These are phyloP conservation scores for Gossypium bickii DNA, from an alignment of 345 rosid species.

Conservation along the genomic window DNA sequence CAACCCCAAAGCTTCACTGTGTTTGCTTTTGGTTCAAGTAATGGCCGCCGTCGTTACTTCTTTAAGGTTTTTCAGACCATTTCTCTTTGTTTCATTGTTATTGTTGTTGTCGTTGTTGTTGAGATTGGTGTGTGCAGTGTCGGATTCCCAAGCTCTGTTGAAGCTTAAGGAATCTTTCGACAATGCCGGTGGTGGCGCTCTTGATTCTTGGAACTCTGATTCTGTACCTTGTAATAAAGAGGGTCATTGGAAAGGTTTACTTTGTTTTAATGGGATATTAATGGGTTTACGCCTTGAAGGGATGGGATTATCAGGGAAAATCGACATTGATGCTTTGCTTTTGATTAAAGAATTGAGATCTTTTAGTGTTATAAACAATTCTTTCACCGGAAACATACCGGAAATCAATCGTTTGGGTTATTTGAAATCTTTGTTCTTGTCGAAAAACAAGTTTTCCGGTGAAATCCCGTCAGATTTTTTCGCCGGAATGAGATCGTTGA, in stretches of 20 bases:
- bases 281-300: conserved; percentile 49
- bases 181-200: conserved; percentile 33
- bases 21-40: conserved; percentile 28
- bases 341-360: conserved; percentile 38
- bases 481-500: conserved; percentile 39
- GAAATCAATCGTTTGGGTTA: conserved; percentile 51
- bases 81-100: conserved; percentile 29
- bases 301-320: conserved; percentile 60
- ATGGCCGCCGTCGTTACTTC: conserved; percentile 47
- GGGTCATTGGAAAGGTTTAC: conserved; percentile 47
- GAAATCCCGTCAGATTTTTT: conserved; percentile 49
- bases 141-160: conserved; percentile 57
- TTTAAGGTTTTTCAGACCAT: conserved; percentile 40
- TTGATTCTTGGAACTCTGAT: conserved; percentile 55
- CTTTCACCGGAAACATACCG: conserved; percentile 58
- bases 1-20: conserved; percentile 11
- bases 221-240: conserved; percentile 44
- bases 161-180: conserved; percentile 52
- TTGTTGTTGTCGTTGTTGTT: neutral
- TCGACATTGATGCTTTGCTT: conserved; percentile 50
- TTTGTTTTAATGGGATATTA: conserved; percentile 46
- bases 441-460: conserved; percentile 63
- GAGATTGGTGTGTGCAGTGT: conserved; percentile 29
- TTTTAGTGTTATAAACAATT: conserved; percentile 59
- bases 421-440: conserved; percentile 46